A percentile compares a stretch with the other conserved stretches of the same genome.
Conservation (phyloP, 2,329 filamentous ascomycete genomes). For the Macrophomina tecta region DNA sequence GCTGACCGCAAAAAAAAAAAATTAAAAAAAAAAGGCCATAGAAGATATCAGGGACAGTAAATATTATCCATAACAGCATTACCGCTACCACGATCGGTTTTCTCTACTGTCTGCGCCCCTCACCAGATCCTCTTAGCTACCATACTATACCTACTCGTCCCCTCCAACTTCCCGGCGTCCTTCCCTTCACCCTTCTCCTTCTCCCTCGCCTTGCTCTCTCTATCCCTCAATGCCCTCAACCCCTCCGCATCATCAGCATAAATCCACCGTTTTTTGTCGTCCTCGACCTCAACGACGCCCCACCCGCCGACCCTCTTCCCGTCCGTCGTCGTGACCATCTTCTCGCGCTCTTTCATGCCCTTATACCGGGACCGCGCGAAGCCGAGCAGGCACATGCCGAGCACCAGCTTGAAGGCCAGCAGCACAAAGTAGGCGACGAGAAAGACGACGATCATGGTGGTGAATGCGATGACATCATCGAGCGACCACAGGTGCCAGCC, state of each 20-base stretch:
- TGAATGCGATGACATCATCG: slow-evolving; percentile 75
- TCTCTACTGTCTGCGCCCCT: background rate
- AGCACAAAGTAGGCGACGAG: slow-evolving; percentile 62
- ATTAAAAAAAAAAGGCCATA: too few species aligned
- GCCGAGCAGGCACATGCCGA: slow-evolving; percentile 85
- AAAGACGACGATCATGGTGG: slow-evolving; percentile 87
- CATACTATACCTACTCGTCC: slow-evolving; percentile 87
- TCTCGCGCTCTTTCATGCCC: slow-evolving; percentile 76
- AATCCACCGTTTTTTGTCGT: slow-evolving; percentile 84
- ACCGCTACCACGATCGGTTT: too few species aligned
- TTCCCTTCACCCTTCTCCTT: slow-evolving; percentile 54
- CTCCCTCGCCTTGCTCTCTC: slow-evolving; percentile 67
- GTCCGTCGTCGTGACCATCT: slow-evolving; percentile 59
- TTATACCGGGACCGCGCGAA: slow-evolving; percentile 81
- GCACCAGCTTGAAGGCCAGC: slow-evolving; percentile 66
- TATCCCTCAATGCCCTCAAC: slow-evolving; percentile 63
- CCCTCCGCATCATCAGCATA: slow-evolving; percentile 84
- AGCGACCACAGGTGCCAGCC: slow-evolving; percentile 61
- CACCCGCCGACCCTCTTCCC: slow-evolving; percentile 81
- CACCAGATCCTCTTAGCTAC: slow-evolving; percentile 96
- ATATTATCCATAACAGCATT: too few species aligned
- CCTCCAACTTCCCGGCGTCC: slow-evolving; percentile 63
- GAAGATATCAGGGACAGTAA: too few species aligned
- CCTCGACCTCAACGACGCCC: slow-evolving; percentile 85
- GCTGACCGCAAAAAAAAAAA: too few species aligned